These are phyloP conservation scores for Dacryopinax primogenitus DNA, from an alignment of 768 basidiomycete genomes.

Conservation along the genomic window DNA sequence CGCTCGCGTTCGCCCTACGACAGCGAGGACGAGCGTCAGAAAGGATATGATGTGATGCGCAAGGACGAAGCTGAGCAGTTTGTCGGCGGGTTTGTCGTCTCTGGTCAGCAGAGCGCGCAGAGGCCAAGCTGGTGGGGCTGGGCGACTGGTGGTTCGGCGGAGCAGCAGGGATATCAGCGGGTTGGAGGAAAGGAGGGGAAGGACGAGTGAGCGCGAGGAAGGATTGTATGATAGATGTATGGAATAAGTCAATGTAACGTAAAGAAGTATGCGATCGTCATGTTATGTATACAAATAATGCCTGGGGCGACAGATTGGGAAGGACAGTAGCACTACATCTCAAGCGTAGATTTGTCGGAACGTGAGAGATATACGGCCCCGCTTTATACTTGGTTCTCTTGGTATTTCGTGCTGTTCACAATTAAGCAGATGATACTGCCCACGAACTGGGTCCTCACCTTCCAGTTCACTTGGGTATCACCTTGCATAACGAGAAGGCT, in stretches of 20 bases:
- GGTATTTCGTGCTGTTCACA: slow-evolving; percentile 27
- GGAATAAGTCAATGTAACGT: too few species aligned
- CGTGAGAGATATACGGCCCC: slow-evolving; percentile 31
- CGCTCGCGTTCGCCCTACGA: neutral
- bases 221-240: slow-evolving; percentile 4
- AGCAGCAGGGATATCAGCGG: neutral
- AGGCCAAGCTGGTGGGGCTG: slow-evolving; percentile 5
- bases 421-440: neutral
- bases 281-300: too few species aligned
- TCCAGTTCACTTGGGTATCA: slow-evolving; percentile 33
- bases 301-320: too few species aligned
- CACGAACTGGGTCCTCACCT: slow-evolving; percentile 23
- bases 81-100: neutral
- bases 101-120: neutral
- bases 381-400: slow-evolving; percentile 27
- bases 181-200: slow-evolving; percentile 1
- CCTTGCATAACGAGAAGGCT: slow-evolving; percentile 35
- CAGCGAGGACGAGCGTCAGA: neutral
- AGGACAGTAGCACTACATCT: neutral
- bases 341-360: slow-evolving; percentile 25
- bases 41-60: slow-evolving; percentile 5
- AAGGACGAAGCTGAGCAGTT: slow-evolving; percentile 3
- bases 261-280: too few species aligned
- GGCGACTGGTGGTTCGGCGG: neutral
- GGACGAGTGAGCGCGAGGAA: neutral